Percentiles rank a stretch among this genome's conserved stretches.
phyloP scores from a whole-genome alignment of 768 basidiomycete genomes.

The Lactarius quietus region DNA sequence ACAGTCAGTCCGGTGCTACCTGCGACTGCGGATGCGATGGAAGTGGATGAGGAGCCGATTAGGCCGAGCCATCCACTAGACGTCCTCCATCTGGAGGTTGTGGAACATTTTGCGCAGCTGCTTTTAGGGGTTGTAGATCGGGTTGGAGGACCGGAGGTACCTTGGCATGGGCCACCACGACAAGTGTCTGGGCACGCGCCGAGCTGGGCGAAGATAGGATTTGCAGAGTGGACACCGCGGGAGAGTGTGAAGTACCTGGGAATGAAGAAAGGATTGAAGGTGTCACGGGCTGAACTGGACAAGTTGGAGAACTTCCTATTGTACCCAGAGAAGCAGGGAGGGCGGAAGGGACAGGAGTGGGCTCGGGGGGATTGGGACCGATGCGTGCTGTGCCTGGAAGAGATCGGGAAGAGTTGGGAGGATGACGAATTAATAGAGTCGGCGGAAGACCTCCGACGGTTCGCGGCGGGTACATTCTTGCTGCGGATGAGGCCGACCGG shows the following conservation, averaged over 20 bases:
- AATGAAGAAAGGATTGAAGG: constrained; percentile 34
- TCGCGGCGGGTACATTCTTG: constrained; percentile 48
- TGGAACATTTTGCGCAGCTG: constrained; percentile 63
- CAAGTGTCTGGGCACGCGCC: constrained; percentile 56
- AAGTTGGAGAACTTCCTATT: constrained; percentile 29
- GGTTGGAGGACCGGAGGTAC: constrained; percentile 48
- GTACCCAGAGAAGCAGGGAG: constrained; percentile 50
- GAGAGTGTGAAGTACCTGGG: constrained; percentile 59
- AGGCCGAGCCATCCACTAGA: constrained; percentile 58
- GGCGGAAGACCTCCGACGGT: constrained; percentile 44
- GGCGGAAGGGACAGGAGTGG: constrained; percentile 74
- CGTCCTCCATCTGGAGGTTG: constrained; percentile 61
- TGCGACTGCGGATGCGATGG: constrained; percentile 42
- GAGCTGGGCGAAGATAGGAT: constrained; percentile 39
- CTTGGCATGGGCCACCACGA: constrained; percentile 30
- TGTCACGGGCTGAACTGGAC: constrained; percentile 2
- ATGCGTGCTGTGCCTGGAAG: constrained; percentile 43
- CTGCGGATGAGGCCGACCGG: constrained; percentile 44
- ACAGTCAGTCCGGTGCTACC: constrained; percentile 25
- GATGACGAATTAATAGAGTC: constrained; percentile 53
- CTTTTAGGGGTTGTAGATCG: constrained; percentile 55
- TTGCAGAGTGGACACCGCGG: constrained; percentile 48
- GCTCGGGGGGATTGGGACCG: constrained; percentile 62
- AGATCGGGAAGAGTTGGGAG: constrained; percentile 49
- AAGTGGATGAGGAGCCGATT: constrained; percentile 50